Percentiles rank a stretch among this genome's conserved stretches.
Conservation (phyloP, 768 basidiomycete species). For the Hydnum rufescens region DNA sequence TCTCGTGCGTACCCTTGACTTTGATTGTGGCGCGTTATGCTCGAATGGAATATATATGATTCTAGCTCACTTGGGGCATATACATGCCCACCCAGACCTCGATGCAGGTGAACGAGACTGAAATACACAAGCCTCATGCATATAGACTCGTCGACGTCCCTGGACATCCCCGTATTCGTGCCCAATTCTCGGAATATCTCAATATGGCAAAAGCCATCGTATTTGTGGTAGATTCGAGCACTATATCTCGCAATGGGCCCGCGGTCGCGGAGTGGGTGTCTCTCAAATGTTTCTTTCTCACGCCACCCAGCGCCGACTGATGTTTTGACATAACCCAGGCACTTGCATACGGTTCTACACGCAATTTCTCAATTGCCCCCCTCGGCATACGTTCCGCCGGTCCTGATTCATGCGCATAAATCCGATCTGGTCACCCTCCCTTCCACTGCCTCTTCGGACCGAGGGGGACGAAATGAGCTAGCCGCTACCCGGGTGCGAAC, state of each 20-base stretch:
- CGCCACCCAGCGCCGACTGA: neutral
- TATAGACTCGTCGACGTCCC: slow-evolving; percentile 44
- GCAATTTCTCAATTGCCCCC: slow-evolving; percentile 53
- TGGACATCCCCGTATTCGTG: slow-evolving; percentile 65
- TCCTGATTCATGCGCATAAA: slow-evolving; percentile 62
- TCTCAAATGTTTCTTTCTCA: neutral
- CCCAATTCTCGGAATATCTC: slow-evolving; percentile 50
- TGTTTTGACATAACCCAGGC: slow-evolving; percentile 23
- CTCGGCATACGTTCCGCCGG: slow-evolving; percentile 36
- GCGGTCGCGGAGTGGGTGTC: slow-evolving; percentile 57
- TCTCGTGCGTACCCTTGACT: slow-evolving; percentile 27
- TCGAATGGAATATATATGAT: slow-evolving; percentile 4
- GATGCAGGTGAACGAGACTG: slow-evolving; percentile 46
- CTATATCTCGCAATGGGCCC: slow-evolving; percentile 53
- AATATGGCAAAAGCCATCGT: slow-evolving; percentile 40
- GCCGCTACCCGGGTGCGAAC: slow-evolving; percentile 38
- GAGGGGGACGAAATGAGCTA: slow-evolving; percentile 18
- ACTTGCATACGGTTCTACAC: slow-evolving; percentile 53
- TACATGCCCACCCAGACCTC: slow-evolving; percentile 55
- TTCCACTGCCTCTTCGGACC: slow-evolving; percentile 20
- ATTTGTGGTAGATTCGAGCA: slow-evolving; percentile 67
- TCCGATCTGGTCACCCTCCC: slow-evolving; percentile 37
- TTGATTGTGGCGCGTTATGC: neutral
- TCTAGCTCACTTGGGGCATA: slow-evolving; percentile 44
- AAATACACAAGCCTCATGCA: slow-evolving; percentile 14